Percentiles rank a stretch among this genome's conserved stretches.
These are phyloP conservation scores for Tulasnella sp. DNA, from an alignment of 768 basidiomycete genomes.

Conservation along the genomic window DNA sequence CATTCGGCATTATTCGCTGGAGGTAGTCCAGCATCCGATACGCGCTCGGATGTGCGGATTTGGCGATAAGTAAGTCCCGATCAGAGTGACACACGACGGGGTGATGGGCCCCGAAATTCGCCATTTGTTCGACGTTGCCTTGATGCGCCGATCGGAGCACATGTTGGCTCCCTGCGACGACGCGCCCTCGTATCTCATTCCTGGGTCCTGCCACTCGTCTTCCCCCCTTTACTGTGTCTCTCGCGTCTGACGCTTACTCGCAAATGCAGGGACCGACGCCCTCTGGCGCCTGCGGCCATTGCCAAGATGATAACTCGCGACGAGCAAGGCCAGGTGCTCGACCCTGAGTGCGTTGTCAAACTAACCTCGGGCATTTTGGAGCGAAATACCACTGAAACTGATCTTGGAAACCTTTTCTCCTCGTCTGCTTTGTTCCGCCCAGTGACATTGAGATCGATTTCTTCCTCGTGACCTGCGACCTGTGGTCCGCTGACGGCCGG, in stretches of 20 bases:
- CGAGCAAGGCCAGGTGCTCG: constrained; percentile 62
- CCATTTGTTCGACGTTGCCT: constrained; percentile 24
- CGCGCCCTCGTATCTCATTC: not conserved
- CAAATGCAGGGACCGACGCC: constrained; percentile 68
- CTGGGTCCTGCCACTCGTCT: not conserved
- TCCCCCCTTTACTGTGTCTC: not conserved
- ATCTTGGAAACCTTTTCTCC: not conserved
- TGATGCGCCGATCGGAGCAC: constrained; percentile 1
- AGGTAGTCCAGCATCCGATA: constrained; percentile 82
- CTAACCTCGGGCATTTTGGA: not conserved
- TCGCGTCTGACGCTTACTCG: not conserved
- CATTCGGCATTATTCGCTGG: constrained; percentile 60
- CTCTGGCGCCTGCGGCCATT: constrained; percentile 85
- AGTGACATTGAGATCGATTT: constrained; percentile 86
- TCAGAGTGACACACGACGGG: too few species aligned
- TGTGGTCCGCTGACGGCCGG: constrained; percentile 81
- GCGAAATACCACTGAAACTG: not conserved
- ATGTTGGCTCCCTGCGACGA: not conserved
- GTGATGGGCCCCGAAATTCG: not conserved
- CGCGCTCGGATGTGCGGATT: constrained; percentile 95
- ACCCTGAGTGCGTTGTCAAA: constrained; percentile 62
- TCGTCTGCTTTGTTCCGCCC: constrained; percentile 31
- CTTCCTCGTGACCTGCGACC: constrained; percentile 87
- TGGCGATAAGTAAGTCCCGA: constrained; percentile 70
- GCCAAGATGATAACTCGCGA: constrained; percentile 73